Conservation (phyloP, 2,329 filamentous ascomycete genomes). For the Neofusicoccum kwambonambiense region DNA sequence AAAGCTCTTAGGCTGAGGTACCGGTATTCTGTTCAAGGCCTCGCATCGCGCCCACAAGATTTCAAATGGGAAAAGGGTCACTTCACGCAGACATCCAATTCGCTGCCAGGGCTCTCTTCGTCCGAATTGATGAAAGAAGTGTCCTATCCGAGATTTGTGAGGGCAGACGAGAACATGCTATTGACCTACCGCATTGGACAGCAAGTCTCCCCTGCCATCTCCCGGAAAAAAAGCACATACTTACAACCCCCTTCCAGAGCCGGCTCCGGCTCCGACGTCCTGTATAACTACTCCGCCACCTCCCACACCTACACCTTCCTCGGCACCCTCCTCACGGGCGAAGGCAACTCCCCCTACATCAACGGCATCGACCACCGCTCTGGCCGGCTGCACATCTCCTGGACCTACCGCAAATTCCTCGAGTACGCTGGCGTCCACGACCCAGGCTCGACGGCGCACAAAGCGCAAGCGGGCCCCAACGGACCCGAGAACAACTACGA, state of each 20-base stretch:
- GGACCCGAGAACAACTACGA: conserved; percentile 46
- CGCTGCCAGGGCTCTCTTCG: background rate
- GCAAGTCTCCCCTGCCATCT: conserved; percentile 51
- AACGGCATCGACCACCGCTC: conserved; percentile 46
- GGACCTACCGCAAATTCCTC: conserved; percentile 53
- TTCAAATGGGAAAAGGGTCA: background rate
- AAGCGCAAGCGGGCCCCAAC: conserved; percentile 1
- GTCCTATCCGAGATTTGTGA: conserved; percentile 52
- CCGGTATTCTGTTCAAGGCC: background rate
- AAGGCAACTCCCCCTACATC: conserved; percentile 53
- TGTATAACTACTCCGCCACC: conserved; percentile 45
- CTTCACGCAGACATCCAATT: background rate
- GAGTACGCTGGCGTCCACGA: conserved; percentile 28
- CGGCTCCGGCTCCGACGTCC: conserved; percentile 2
- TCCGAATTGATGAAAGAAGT: conserved; percentile 24
- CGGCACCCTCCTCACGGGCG: conserved; percentile 45
- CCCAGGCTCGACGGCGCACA: background rate
- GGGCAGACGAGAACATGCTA: conserved; percentile 41
- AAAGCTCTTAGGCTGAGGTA: background rate
- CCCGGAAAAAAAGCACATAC: background rate
- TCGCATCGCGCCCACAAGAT: background rate
- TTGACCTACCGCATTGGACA: conserved; percentile 54
- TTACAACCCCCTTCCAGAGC: background rate
- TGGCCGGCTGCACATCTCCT: conserved; percentile 44
- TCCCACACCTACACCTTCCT: conserved; percentile 40